Base-by-base conservation (phyloP, 495 filamentous ascomycete species). In the Aspergillus haitiensis region DNA sequence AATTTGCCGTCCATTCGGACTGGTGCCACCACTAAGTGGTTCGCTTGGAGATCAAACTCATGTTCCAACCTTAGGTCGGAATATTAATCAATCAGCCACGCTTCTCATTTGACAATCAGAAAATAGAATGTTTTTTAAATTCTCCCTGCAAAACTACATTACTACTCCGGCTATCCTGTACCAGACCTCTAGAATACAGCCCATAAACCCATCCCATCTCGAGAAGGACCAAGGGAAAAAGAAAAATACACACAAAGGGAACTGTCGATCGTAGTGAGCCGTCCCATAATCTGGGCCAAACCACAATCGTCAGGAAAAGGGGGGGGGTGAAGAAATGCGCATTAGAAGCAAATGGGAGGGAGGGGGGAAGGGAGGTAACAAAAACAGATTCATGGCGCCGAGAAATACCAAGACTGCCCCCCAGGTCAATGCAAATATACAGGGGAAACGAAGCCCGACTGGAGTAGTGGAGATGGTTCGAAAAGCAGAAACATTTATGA, bases 351-450 rank as follows among this genome's bases (percentile, higher is more conserved):
- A 21, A 57, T 39, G 53, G 58, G 31, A 56, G 56, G 42, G 36
- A 57, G 33, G n/a, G 48, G n/a, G n/a, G n/a, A n/a, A 56, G 13
- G 40, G 49, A 32, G 47, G 47, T 11, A 55, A 50, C 15, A 47
- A 47, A 52, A 34, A 61, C 55, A 66, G 70, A 65, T 62, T 63
- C 72, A 67, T 72, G 70, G 67, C 73, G 67, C 72, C 75, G 64
- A 75, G 68, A 69, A 68, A 71, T 72, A 67, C 70, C 70, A 72
- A 71, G 67, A 60, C 49, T 40, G 52, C 63, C 64, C 68, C 60
- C 64, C 66, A 56, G 48, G 50, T 59, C 63, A 52, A 63, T 71
- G 68, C 68, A 71, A 66, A 65, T 71, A 64, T 71, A 71, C 68
- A 71, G 50, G 56, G 61, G 57, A 54, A 56, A 15, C 34, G 33